Evolutionary conservation across 495 filamentous ascomycete genomes (phyloP), one percentile per base, ranked within the genome.

Genomic region (Talaromyces borbonicus): DNA sequence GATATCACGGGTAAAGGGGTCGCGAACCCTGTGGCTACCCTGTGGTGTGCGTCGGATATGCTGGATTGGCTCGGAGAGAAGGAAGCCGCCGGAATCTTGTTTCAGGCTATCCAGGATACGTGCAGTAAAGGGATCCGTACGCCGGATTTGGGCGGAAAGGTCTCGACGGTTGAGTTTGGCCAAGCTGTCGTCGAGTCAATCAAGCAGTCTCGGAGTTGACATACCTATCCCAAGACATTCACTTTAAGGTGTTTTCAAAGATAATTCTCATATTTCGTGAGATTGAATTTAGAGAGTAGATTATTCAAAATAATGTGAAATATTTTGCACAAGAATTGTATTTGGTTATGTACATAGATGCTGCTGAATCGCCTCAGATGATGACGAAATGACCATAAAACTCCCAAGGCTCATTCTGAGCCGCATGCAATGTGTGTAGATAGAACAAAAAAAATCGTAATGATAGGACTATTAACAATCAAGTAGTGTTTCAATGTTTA

Each of bases 1-100:
- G 83, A 86, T 52, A 85, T 88, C 45, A 78, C 79, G 1, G 82
- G 83, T 0, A 80, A 79, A 58, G 81, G 81, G 0, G 66, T 84
- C 29, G 83, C 83, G 8, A 87, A 88, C 57, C 82, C 83, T 0
- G 72, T 87, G 0, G 82, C 72, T 6, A 81, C 80, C 0, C 80
- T 85, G 58, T 84, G 80, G 81, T 79, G 75, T 3, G 78, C 72
- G 4, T 74, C 75, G 1, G 80, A 84, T 57, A 85, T 84, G 81
- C 64, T 84, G 30, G 63, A 62, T 5, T 84, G 79, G 80, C 50
- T 85, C 24, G 79, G 79, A 2, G 66, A 79, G 53, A 64, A 70
- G 42, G 62, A 65, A 6, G 79, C 77, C 4, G 70, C 74, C 0
- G 66, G 72, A 54, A 56, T 63, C 49, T 61, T 85, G 49, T 67